A percentile compares a stretch with the other conserved stretches of the same genome.
Evolutionary conservation across 2,329 filamentous ascomycete species (phyloP).

Genomic region (Kalmusia sp.): DNA sequence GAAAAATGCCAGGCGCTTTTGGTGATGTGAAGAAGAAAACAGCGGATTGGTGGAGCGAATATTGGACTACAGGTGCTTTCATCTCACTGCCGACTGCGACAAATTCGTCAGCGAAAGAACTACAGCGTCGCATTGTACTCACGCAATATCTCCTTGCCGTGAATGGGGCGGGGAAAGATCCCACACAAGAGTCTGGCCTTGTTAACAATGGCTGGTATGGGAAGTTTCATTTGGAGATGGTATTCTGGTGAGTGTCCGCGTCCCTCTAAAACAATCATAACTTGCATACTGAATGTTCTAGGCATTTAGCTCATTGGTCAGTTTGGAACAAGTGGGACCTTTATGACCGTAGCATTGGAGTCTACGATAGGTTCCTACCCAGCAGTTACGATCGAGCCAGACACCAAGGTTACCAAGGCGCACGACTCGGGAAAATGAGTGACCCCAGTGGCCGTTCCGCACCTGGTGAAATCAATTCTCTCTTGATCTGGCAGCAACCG

Average conservation of each 20-base stretch:
- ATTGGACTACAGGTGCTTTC: conserved; percentile 61
- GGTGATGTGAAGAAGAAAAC: conserved; percentile 41
- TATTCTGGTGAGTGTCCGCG: conserved; percentile 48
- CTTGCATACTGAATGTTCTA: not conserved
- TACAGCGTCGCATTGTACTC: conserved; percentile 61
- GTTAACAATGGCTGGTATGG: conserved; percentile 65
- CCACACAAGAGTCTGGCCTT: conserved; percentile 58
- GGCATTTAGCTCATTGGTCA: conserved; percentile 59
- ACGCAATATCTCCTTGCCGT: conserved; percentile 63
- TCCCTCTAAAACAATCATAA: not conserved
- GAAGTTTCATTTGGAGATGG: conserved; percentile 65
- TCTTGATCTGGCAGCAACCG: conserved; percentile 69
- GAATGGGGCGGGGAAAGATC: conserved; percentile 58
- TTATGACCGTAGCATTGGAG: conserved; percentile 55
- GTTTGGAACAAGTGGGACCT: conserved; percentile 58
- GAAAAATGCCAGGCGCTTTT: conserved; percentile 41
- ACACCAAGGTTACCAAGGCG: conserved; percentile 50
- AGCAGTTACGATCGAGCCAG: conserved; percentile 45
- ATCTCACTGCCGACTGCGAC: conserved; percentile 54
- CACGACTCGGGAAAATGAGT: conserved; percentile 64
- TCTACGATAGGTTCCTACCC: conserved; percentile 57
- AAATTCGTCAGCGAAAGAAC: conserved; percentile 54
- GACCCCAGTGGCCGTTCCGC: conserved; percentile 63
- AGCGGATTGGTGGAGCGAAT: conserved; percentile 55
- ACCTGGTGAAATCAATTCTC: conserved; percentile 66